Percentiles rank a stretch among this genome's conserved stretches.
Conservation (phyloP, 2,329 filamentous ascomycete genomes). For the Domatiomyces globalis region DNA sequence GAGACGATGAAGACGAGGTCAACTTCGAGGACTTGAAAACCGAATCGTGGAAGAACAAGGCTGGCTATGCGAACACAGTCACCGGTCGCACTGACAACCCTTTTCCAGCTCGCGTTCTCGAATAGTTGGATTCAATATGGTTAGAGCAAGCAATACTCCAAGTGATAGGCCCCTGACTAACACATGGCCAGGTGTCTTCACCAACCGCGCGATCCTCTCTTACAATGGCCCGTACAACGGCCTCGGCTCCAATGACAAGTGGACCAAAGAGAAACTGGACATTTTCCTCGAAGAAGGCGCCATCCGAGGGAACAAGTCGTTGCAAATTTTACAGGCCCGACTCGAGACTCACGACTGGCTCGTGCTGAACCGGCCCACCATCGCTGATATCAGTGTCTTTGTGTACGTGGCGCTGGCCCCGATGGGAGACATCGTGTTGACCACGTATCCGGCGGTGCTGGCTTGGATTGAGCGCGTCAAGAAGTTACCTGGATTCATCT, state of each 20-base stretch:
- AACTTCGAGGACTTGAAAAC: too few relatives aligned
- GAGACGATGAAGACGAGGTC: too few relatives aligned
- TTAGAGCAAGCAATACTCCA: background rate
- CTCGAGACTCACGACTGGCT: slow-evolving; percentile 10
- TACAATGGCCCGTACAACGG: slow-evolving; percentile 13
- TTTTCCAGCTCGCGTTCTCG: slow-evolving; percentile 5
- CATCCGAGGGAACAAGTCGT: slow-evolving; percentile 51
- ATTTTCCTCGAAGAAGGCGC: slow-evolving; percentile 12
- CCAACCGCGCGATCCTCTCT: slow-evolving; percentile 14
- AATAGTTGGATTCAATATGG: slow-evolving; percentile 3
- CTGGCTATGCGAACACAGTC: too few relatives aligned
- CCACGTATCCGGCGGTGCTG: slow-evolving; percentile 22
- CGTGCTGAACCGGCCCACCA: slow-evolving; percentile 9
- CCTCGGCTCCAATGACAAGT: slow-evolving; percentile 1
- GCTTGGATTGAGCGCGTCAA: slow-evolving; percentile 4
- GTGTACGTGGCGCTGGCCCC: slow-evolving; percentile 15
- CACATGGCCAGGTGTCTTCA: slow-evolving; percentile 2
- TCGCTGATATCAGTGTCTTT: slow-evolving; percentile 14
- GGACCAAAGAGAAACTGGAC: slow-evolving; percentile 1
- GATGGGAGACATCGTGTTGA: slow-evolving; percentile 13
- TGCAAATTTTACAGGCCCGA: slow-evolving; percentile 26
- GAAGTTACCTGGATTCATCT: slow-evolving; percentile 3
- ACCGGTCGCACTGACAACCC: background rate
- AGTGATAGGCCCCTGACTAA: too few relatives aligned
- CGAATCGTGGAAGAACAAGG: too few relatives aligned